Evolutionary conservation across 805 yeast genomes (phyloP), one percentile per base, ranked within the genome.

Genomic region (Starmerella geochares): DNA sequence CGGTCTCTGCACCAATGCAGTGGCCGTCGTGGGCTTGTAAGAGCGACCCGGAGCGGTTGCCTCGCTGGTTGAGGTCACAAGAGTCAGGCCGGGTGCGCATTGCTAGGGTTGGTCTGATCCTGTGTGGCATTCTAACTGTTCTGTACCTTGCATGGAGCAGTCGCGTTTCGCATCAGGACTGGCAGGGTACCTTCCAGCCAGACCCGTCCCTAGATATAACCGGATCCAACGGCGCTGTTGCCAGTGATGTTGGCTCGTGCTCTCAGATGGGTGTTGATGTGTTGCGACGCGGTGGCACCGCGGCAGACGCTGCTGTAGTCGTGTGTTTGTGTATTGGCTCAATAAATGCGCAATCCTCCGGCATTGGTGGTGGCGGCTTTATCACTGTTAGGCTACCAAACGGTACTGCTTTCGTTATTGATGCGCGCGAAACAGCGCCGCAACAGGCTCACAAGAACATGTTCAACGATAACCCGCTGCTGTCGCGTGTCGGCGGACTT

Each of bases 261-360:
- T 81, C 88, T 1, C 59, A 69, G 16, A 62, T 82, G 71, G 92
- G 86, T 7, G 71, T 71, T 4, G 66, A 71, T 5, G 76, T 83
- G 16, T 64, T 83, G 27, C 59, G 65, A 47, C 56, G 59, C 20
- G 70, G 72, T 7, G 94, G 96, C 0, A 81, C 78, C 59, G 96
- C 96, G 1, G 96, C 95, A 0, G 98, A 90, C 63, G 95, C 96
- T 0, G 85, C 95, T 0, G 81, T 90, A 2, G 82, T 95, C 0
- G 83, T 85, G 11, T 86, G 94, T 0, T 70, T 90, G 25, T 90
- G 98, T 62, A 78, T 90, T 28, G 97, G 97, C 2, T 73, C 84
- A 48, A 67, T 86, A 20, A 84, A 85, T 61, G 80, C 86, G 54
- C 86, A 82, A 68, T 81, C 81, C 51, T 81, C 94, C 1, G 95